These are phyloP conservation scores for Vaccinium macrocarpon DNA, from an alignment of 148 eudicot genomes.

Conservation along the genomic window DNA sequence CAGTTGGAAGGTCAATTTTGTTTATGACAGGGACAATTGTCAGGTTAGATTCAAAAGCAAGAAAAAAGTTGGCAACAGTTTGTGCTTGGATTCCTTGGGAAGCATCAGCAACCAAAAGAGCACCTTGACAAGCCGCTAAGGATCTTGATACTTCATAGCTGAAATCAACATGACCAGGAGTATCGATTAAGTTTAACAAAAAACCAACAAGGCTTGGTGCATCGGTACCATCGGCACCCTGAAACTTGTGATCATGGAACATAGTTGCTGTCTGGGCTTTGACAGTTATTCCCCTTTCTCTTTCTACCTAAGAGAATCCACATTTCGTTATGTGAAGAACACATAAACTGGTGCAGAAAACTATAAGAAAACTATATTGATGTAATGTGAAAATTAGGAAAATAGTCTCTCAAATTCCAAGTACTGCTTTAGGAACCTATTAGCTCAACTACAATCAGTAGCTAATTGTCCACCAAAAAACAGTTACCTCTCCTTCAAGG, in stretches of 20 bases:
- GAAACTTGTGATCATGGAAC: slow-evolving; percentile 57
- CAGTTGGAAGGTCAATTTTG: slow-evolving; percentile 96
- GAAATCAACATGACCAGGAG: slow-evolving; percentile 98
- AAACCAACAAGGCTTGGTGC: slow-evolving; percentile 29
- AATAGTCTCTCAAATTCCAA: not conserved
- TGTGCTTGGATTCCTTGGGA: slow-evolving; percentile 99
- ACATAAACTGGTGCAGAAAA: not conserved
- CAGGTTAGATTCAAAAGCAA: slow-evolving; percentile 87
- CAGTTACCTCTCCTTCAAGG: not conserved
- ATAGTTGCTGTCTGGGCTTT: slow-evolving; percentile 98
- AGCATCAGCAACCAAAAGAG: slow-evolving; percentile 90
- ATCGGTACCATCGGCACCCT: slow-evolving; percentile 23
- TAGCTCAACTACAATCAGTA: not conserved
- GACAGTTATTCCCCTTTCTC: slow-evolving; percentile 98
- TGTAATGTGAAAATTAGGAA: slow-evolving; percentile 1
- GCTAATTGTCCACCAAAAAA: not conserved
- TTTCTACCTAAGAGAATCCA: slow-evolving; percentile 67
- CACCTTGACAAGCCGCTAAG: slow-evolving; percentile 96
- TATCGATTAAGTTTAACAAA: slow-evolving; percentile 76
- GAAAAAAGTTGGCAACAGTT: slow-evolving; percentile 94
- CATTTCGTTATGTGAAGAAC: not conserved
- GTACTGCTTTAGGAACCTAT: not conserved
- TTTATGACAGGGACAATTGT: slow-evolving; percentile 84
- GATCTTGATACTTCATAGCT: slow-evolving; percentile 98
- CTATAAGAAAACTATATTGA: not conserved